These are phyloP conservation scores for Dendrothele bispora DNA, from an alignment of 768 basidiomycete species.

Conservation along the genomic window DNA sequence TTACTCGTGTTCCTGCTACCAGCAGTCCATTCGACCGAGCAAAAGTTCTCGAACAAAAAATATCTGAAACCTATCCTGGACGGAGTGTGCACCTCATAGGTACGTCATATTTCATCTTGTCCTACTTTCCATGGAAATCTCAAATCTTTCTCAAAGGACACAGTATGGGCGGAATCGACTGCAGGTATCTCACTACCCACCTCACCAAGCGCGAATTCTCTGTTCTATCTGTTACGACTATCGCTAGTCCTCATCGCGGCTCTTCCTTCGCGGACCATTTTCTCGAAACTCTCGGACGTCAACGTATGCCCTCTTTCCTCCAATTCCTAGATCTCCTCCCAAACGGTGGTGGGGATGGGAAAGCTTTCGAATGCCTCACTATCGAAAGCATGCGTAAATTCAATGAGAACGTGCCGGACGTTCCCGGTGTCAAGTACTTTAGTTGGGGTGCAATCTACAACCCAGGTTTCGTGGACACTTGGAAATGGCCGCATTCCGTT, in stretches of 20 bases:
- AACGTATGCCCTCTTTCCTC: conserved; percentile 68
- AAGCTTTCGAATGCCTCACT: conserved; percentile 89
- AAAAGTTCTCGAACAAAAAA: conserved; percentile 80
- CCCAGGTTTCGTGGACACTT: conserved; percentile 89
- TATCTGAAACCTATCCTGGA: conserved; percentile 79
- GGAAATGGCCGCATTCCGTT: conserved; percentile 83
- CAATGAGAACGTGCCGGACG: conserved; percentile 83
- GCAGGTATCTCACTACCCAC: conserved; percentile 81
- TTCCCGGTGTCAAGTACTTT: conserved; percentile 80
- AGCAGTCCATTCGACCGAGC: conserved; percentile 88
- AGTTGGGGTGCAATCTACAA: conserved; percentile 94
- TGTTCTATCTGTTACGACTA: conserved; percentile 88
- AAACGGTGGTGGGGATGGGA: conserved; percentile 92
- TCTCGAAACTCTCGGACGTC: conserved; percentile 66
- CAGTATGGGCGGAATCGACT: conserved; percentile 84
- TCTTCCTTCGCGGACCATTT: conserved; percentile 94
- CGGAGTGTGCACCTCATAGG: conserved; percentile 88
- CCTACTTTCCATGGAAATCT: conserved; percentile 9
- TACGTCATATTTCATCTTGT: conserved; percentile 25
- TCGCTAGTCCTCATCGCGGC: conserved; percentile 93
- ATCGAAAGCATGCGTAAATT: conserved; percentile 83
- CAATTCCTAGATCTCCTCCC: conserved; percentile 81
- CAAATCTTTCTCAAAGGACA: conserved; percentile 1
- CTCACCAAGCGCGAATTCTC: conserved; percentile 75
- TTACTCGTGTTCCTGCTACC: conserved; percentile 92